phyloP scores from a whole-genome alignment of 345 rosid genomes.

The Eucalyptus tenuipes region DNA sequence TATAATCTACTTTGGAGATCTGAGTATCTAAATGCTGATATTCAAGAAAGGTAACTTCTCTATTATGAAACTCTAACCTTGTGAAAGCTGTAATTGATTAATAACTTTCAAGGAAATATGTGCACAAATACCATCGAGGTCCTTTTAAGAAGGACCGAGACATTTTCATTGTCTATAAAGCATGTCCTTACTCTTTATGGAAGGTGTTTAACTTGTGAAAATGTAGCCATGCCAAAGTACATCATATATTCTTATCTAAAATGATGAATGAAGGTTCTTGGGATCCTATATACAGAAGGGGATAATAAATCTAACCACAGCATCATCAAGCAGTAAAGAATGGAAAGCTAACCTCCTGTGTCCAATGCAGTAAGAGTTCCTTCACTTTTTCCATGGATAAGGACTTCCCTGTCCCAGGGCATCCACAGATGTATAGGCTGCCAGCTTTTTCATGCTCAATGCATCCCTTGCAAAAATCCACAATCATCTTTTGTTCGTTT shows the following conservation, averaged over 20 bases:
- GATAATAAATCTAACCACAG: background rate
- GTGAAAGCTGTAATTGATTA: background rate
- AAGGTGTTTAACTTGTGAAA: background rate
- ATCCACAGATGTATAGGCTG: conserved; percentile 72
- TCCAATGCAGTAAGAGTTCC: conserved; percentile 45
- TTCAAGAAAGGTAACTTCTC: background rate
- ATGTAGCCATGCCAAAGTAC: background rate
- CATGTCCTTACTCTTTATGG: background rate
- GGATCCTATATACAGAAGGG: background rate
- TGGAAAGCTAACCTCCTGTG: conserved; percentile 28
- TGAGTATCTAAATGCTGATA: background rate
- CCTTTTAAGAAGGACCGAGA: background rate
- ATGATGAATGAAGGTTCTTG: background rate
- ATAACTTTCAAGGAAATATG: background rate
- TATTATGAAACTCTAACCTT: background rate
- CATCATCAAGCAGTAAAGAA: background rate
- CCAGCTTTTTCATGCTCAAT: conserved; percentile 54
- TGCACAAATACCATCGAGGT: background rate
- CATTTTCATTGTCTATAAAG: background rate
- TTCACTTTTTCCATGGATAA: conserved; percentile 68
- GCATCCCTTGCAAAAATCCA: conserved; percentile 57
- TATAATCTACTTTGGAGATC: background rate
- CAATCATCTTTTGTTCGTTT: conserved; percentile 48
- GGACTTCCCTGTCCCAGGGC: conserved; percentile 89
- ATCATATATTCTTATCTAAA: background rate